These are phyloP conservation scores for Backusella psychrophila DNA, from an alignment of 192 early-diverging fungal genomes.

Conservation along the genomic window DNA sequence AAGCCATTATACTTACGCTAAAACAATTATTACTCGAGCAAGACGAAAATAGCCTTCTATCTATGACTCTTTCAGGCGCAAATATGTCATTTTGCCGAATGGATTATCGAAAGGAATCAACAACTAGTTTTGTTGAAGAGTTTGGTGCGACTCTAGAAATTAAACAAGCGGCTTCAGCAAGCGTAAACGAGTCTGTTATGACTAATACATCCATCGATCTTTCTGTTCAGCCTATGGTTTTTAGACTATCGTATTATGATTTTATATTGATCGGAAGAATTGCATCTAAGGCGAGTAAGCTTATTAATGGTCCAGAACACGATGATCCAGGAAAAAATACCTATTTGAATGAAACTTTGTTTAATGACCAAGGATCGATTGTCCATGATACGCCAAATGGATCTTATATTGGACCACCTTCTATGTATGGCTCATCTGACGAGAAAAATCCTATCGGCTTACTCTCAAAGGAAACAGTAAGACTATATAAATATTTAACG, in stretches of 20 bases:
- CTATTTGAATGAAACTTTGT: background rate
- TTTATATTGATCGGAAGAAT: conserved; percentile 65
- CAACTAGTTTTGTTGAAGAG: conserved; percentile 70
- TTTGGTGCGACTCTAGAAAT: conserved; percentile 66
- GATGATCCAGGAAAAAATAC: background rate
- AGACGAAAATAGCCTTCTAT: conserved; percentile 46
- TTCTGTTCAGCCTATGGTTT: conserved; percentile 59
- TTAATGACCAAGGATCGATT: background rate
- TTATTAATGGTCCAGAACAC: conserved; percentile 18
- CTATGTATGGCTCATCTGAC: background rate
- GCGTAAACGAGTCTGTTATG: conserved; percentile 28
- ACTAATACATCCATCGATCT: conserved; percentile 54
- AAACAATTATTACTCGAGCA: conserved; percentile 66
- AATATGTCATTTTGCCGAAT: conserved; percentile 77
- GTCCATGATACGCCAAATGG: background rate
- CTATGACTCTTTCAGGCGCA: conserved; percentile 59
- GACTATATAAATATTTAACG: background rate
- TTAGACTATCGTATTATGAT: conserved; percentile 74
- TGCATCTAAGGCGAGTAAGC: conserved; percentile 47
- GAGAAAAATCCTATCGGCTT: conserved; percentile 22
- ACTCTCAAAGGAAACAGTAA: conserved; percentile 32
- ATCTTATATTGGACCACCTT: background rate
- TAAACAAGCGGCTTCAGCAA: conserved; percentile 42
- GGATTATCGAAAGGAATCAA: conserved; percentile 60
- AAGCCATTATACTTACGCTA: conserved; percentile 71